These are phyloP conservation scores for Solanum sparsipilum DNA, from an alignment of 257 asterid genomes.

Conservation along the genomic window DNA sequence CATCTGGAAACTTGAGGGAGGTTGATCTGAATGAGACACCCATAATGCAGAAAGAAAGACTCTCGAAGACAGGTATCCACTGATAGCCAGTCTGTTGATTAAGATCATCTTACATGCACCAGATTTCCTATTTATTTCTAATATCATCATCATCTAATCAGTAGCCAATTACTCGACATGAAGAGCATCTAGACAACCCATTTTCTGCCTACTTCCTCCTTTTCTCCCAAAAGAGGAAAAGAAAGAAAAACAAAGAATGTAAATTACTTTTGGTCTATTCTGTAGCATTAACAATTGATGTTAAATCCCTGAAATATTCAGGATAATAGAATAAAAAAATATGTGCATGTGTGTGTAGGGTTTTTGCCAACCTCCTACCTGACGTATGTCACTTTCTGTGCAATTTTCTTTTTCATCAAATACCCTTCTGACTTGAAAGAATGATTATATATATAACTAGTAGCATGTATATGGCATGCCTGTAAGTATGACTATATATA, in stretches of 20 bases:
- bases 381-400: background rate
- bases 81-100: background rate
- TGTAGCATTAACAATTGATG: background rate
- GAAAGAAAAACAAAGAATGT: background rate
- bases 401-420: background rate
- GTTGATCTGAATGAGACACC: conserved; percentile 77
- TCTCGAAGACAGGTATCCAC: conserved; percentile 53
- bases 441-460: background rate
- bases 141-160: background rate
- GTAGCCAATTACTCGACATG: background rate
- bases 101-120: background rate
- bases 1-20: conserved; percentile 57
- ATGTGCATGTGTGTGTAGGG: background rate
- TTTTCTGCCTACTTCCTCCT: background rate
- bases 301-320: background rate
- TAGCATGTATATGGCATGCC: background rate
- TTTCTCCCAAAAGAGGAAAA: background rate
- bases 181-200: background rate
- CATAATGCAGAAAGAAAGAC: conserved; percentile 30
- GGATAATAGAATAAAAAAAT: background rate
- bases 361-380: background rate
- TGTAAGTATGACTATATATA: background rate
- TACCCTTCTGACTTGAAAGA: background rate
- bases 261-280: background rate
- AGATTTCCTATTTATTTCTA: background rate